A percentile compares a stretch with the other conserved stretches of the same genome.
These are phyloP conservation scores for Penicillium sp. DNA, from an alignment of 2,329 filamentous ascomycete species.

Conservation along the genomic window DNA sequence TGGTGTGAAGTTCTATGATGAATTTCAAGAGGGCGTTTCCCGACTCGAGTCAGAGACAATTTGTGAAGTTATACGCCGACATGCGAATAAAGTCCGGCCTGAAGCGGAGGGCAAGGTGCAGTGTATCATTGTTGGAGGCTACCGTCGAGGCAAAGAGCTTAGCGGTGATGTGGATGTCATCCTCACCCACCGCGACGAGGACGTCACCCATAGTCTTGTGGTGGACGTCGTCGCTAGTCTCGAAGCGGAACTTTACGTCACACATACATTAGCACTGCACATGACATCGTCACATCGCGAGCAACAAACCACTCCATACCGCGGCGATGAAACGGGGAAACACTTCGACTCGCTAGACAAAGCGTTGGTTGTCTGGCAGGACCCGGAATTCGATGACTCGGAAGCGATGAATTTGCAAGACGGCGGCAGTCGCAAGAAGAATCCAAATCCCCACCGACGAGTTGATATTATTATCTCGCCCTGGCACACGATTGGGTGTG, in stretches of 20 bases:
- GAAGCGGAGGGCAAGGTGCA: slow-evolving; percentile 54
- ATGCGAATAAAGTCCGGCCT: slow-evolving; percentile 64
- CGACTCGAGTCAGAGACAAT: slow-evolving; percentile 74
- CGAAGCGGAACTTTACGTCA: slow-evolving; percentile 70
- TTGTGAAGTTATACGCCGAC: slow-evolving; percentile 60
- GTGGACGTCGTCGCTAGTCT: slow-evolving; percentile 69
- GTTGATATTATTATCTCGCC: slow-evolving; percentile 92
- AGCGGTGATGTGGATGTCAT: slow-evolving; percentile 86
- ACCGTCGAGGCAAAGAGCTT: slow-evolving; percentile 72
- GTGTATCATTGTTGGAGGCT: slow-evolving; percentile 73
- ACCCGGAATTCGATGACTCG: slow-evolving; percentile 55
- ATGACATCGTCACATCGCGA: slow-evolving; percentile 70
- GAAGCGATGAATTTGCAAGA: slow-evolving; percentile 9
- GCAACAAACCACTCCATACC: slow-evolving; percentile 64
- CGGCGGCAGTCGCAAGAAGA: slow-evolving; percentile 43
- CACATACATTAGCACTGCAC: slow-evolving; percentile 75
- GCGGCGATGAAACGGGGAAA: slow-evolving; percentile 45
- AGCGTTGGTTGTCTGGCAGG: slow-evolving; percentile 88
- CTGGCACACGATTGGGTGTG: slow-evolving; percentile 87
- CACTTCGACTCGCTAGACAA: slow-evolving; percentile 88
- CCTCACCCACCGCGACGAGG: slow-evolving; percentile 73
- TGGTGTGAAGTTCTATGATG: slow-evolving; percentile 89
- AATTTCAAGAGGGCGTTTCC: slow-evolving; percentile 72
- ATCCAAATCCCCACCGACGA: slow-evolving; percentile 74
- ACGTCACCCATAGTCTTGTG: slow-evolving; percentile 69